Evolutionary conservation across 2,329 filamentous ascomycete species (phyloP), one percentile per base, ranked within the genome.

Genomic region (Lachnellula occidentalis): DNA sequence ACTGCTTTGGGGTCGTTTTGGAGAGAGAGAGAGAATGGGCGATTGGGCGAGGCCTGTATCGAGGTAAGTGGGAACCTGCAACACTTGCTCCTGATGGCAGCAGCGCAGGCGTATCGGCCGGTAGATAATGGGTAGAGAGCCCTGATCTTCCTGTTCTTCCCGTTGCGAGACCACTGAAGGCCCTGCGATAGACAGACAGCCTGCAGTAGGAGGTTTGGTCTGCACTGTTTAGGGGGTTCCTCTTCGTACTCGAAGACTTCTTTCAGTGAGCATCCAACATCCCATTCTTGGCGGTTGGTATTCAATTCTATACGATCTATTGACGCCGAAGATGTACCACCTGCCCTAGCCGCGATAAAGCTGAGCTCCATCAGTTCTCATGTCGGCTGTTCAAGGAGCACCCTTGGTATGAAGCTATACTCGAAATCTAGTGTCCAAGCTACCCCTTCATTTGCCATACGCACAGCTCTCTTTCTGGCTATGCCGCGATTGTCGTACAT

Each of bases 401-500:
- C 55, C 59, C 60, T 53, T 45, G 54, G 36, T 19, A n/a, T 27
- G 50, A 41, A 17, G 27, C 22, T 36, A 52, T 50, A 47, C 27
- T 19, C 19, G 34, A 43, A 24, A 39, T 27, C 43, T 34, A 48
- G 21, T 51, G 49, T 50, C 34, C 14, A 43, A 22, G 46, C 50
- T 43, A 49, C 22, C 51, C 51, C 37, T 56, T 51, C 55, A 50
- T 56, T 60, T 56, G 53, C 45, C 34, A 54, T 39, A 39, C 47
- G 63, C 61, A 64, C 61, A 59, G 62, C 60, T 60, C 61, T 53
- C 56, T 49, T 36, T 48, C 54, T 60, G 63, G 58, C 60, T 52
- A 51, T 37, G 34, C 51, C 46, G 31, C 50, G 53, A 56, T 60
- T 58, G 17, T 21, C 27, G 24, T 34, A 36, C 27, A 15, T 19